Conservation (phyloP, 345 rosid species). For the Rhodamnia argentea region DNA sequence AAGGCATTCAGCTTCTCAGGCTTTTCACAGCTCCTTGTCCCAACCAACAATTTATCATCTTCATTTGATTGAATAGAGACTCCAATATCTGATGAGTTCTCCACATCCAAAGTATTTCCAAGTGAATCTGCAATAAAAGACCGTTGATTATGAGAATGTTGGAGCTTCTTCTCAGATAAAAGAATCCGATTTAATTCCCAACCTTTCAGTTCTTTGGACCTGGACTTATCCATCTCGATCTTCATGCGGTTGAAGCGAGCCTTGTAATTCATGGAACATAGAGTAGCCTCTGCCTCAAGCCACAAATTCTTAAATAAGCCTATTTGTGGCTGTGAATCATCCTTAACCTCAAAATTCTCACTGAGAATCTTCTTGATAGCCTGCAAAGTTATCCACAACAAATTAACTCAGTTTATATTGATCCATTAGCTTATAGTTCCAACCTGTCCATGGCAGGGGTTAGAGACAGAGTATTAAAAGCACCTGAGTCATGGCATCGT, state of each 20-base stretch:
- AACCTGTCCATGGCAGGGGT: neutral
- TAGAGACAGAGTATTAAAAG: neutral
- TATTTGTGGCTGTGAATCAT: constrained; percentile 44
- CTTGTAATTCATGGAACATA: constrained; percentile 55
- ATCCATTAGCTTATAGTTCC: neutral
- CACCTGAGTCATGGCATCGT: constrained; percentile 60
- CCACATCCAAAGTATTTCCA: neutral
- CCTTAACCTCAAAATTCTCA: constrained; percentile 49
- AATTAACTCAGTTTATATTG: neutral
- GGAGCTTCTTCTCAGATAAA: neutral
- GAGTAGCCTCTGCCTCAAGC: constrained; percentile 93
- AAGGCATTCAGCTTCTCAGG: neutral
- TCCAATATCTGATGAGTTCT: neutral
- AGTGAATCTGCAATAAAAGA: neutral
- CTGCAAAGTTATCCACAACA: constrained; percentile 24
- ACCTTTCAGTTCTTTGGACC: constrained; percentile 10
- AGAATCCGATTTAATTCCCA: neutral
- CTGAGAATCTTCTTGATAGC: constrained; percentile 59
- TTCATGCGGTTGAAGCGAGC: constrained; percentile 62
- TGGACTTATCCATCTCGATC: constrained; percentile 35
- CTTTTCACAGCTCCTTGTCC: neutral
- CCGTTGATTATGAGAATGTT: neutral
- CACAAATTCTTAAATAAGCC: constrained; percentile 80
- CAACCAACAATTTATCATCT: neutral
- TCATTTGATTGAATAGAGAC: neutral